Evolutionary conservation across 1,284 basidiomycete genomes (phyloP), one percentile per base, ranked within the genome.

Genomic region (Phellinidium pouzarii): DNA sequence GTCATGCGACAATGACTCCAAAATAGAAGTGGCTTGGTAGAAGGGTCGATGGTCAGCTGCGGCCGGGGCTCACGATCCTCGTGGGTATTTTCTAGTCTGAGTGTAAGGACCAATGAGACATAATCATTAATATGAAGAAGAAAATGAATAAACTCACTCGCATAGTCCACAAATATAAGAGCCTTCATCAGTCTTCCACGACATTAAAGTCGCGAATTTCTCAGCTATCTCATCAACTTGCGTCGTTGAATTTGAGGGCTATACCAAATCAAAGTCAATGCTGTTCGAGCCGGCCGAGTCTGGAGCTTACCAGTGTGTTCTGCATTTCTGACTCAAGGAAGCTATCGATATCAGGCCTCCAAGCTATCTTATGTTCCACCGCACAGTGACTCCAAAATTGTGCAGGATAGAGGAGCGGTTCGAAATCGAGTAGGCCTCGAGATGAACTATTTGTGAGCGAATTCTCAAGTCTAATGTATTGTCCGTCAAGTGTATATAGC

Each of bases 331-430:
- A n/a, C 38, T 48, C 48, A 19, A 53, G 25, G 26, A 38, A 53
- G 17, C 26, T 31, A 7, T 48, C 43, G 20, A 48, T 29, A 34
- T 48, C 46, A 42, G 52, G 52, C 22, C 46, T 41, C 44, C 47
- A 36, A 1, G 38, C 53, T 42, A 17, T 17, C 17, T 41, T 46
- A 44, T 55, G 53, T 11, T 40, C 25, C 11, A 12, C 23, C 14
- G 45, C 20, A 41, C 53, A 55, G 37, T 55, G 53, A 5, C 47
- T 22, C 48, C 48, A 55, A 37, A 47, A 55, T 12, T 19, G 37
- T 20, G 25, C 38, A 7, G 53, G 44, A 43, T 41, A 43, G 14
- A 25, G 26, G 12, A 37, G 40, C 20, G 48, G 31, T 42, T 51
- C 26, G 20, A 55, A 50, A n/a, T 12, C 20, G 17, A 55, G 37